A percentile compares a stretch with the other conserved stretches of the same genome.
These are phyloP conservation scores for Candida vartiovaarae DNA, from an alignment of 805 yeast species.

Conservation along the genomic window DNA sequence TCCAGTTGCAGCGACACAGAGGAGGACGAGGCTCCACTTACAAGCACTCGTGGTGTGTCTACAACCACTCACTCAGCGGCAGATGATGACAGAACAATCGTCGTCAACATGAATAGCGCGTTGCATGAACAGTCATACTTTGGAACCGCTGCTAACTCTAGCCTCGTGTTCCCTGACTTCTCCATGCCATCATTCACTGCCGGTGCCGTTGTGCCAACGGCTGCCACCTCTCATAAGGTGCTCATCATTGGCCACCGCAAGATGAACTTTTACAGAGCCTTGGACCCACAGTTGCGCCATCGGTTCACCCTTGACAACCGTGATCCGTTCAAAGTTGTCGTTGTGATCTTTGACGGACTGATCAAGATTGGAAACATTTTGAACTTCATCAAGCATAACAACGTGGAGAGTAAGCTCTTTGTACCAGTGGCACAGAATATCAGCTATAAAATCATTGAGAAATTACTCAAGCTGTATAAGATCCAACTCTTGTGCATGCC, in stretches of 20 bases:
- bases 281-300: slow-evolving; percentile 9
- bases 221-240: slow-evolving; percentile 8
- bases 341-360: slow-evolving; percentile 23
- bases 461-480: slow-evolving; percentile 12
- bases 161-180: slow-evolving; percentile 18
- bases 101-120: slow-evolving; percentile 16
- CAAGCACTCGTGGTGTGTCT: background rate
- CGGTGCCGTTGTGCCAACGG: background rate
- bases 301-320: slow-evolving; percentile 17
- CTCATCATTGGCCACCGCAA: slow-evolving; percentile 23
- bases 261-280: slow-evolving; percentile 11
- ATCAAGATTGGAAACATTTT: slow-evolving; percentile 24
- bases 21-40: slow-evolving; percentile 13
- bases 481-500: slow-evolving; percentile 21
- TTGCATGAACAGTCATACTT: slow-evolving; percentile 1
- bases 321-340: slow-evolving; percentile 13
- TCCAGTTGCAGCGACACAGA: slow-evolving; percentile 22
- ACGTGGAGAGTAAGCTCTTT: slow-evolving; percentile 10
- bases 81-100: slow-evolving; percentile 21
- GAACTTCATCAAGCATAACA: slow-evolving; percentile 18
- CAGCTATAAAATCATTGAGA: slow-evolving; percentile 14
- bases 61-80: background rate
- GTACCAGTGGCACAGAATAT: slow-evolving; percentile 22
- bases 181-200: background rate
- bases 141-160: slow-evolving; percentile 5